Conservation (phyloP, 495 filamentous ascomycete genomes). For the Neurospora hispaniola region DNA sequence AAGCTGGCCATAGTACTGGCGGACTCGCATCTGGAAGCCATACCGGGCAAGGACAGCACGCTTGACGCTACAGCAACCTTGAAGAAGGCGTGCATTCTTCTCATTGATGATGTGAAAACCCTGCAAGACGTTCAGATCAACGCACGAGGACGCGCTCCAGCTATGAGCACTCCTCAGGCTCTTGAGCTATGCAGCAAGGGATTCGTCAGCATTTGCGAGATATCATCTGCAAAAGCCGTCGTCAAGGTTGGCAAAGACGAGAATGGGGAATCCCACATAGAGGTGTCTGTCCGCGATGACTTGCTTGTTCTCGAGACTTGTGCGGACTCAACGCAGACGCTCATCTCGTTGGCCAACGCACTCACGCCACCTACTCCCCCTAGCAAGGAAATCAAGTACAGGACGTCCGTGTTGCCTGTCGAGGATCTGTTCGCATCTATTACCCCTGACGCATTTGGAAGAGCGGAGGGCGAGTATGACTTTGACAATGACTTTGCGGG, state of each 20-base stretch:
- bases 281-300: conserved; percentile 73
- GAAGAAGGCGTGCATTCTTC: conserved; percentile 67
- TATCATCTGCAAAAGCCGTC: conserved; percentile 63
- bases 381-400: conserved; percentile 70
- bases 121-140: conserved; percentile 33
- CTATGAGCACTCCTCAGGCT: conserved; percentile 43
- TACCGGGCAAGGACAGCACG: conserved; percentile 49
- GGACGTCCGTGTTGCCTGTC: conserved; percentile 75
- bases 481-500: conserved; percentile 45
- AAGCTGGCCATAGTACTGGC: conserved; percentile 71
- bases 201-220: conserved; percentile 73
- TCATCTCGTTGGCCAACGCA: conserved; percentile 69
- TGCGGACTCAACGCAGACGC: conserved; percentile 92
- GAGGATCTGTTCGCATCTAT: conserved; percentile 85
- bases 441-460: conserved; percentile 68
- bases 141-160: conserved; percentile 33
- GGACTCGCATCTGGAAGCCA: conserved; percentile 55
- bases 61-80: conserved; percentile 54
- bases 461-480: conserved; percentile 43
- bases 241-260: conserved; percentile 42
- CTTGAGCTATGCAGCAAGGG: conserved; percentile 56
- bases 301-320: conserved; percentile 88
- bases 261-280: conserved; percentile 52
- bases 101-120: conserved; percentile 56
- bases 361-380: conserved; percentile 75